Base-by-base conservation (phyloP, 2,329 filamentous ascomycete species). In the Claviceps pusilla region DNA sequence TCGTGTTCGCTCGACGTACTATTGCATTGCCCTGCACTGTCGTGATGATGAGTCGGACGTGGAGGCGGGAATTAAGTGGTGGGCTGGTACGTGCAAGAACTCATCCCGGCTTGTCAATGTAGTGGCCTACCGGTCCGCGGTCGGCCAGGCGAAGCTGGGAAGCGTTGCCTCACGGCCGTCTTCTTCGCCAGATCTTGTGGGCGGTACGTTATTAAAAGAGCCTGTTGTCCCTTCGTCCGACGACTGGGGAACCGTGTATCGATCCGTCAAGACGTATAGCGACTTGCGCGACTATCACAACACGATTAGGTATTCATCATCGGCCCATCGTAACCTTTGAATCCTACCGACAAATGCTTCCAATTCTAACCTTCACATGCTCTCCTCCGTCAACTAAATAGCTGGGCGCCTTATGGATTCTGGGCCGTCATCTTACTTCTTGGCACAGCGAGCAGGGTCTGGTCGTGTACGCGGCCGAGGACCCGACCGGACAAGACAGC, bases 1-100 rank as follows among this genome's bases (percentile, higher is more conserved):
- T 16, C 56, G 57, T 10, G 55, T 61, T 10, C 48, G 52, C 24
- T 61, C 59, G 6, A 61, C 56, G 3, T 61, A 58, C 46, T 52
- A 59, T 24, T 61, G 59, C 31, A 46, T 59, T 6, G 37, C 48
- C 39, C 37, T 56, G 33, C 57, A 56, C 50, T 61, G 59, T 46
- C 24, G 28, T 3, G 45, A 46, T n/a, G 24, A 54, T 9, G 59
- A 55, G 24, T 35, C 47, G 19, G 56, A 58, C 11, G 19, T 59
- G 2, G 55, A 14, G 7, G 45, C 54, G 4, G 59, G 58, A 5
- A 55, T 61, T 16, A 50, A 29, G 28, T 61, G 59, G 59, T 60
- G 57, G 58, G 52, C 55, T 16, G 45, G 2, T 1, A 33, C 54
- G 11, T 61, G 59, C 54, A 60, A 60, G 47, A 59, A 58, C 42